Evolutionary conservation across 2,329 filamentous ascomycete genomes (phyloP), one percentile per base, ranked within the genome.

Genomic region (Knufia fluminis): DNA sequence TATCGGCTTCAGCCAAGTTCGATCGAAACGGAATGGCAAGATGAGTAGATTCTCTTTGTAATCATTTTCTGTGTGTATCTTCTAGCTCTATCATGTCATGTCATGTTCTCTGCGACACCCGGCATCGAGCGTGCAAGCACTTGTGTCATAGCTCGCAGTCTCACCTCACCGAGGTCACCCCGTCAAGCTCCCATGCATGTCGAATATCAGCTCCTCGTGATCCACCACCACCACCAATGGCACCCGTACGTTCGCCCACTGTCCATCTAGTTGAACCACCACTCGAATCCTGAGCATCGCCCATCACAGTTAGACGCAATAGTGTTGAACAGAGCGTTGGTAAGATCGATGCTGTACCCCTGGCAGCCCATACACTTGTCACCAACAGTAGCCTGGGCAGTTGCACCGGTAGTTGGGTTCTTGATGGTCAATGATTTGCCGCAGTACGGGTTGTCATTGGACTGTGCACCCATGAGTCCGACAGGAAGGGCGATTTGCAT

Each of bases 331-430:
- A 71, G 63, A 4, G 48, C 50, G 39, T 64, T 54, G 12, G 62
- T 62, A 47, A 59, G 54, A 42, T 64, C 62, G 43, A 64, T 60
- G 22, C 52, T 43, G 17, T 54, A 42, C 22, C 46, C 54, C 22
- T 65, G 61, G 65, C 86, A 92, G 59, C 82, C 82, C 68, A 78
- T 77, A 73, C 86, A 94, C 71, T 86, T 87, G 71, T 94, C 86
- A 46, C 75, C 76, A 53, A 90, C 78, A 2, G 59, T 75, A 53
- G 79, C 85, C 2, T 66, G 71, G 58, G 71, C 64, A 2, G 73
- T 74, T 64, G 77, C 76, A 64, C 84, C 84, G 14, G 51, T 51
- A 17, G 47, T 49, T 2, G 56, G 54, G 44, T 75, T 71, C 62
- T 71, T 71, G 69, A 89, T 79, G 56, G 75, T 80, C 61, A 90